Evolutionary conservation across 1,139 yeast species (phyloP).

Genomic region (Ashbya aceris): DNA sequence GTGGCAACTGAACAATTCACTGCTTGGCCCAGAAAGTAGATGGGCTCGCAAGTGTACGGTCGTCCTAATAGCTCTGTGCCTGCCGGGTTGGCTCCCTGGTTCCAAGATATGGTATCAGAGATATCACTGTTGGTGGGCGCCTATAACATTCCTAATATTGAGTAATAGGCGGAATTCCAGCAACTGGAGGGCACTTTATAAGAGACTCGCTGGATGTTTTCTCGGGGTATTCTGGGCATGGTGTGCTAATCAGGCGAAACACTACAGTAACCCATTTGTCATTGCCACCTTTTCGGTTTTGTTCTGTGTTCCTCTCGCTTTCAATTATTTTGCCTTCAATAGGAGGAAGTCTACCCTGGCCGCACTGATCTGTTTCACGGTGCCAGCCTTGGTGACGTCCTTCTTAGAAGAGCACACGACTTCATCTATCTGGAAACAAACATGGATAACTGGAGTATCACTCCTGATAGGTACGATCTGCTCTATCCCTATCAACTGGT

Average conservation of each 20-base stretch:
- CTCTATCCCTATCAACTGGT: slow-evolving; percentile 36
- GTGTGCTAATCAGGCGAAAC: slow-evolving; percentile 34
- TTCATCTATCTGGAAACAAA: slow-evolving; percentile 30
- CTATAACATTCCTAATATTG: slow-evolving; percentile 33
- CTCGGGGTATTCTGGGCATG: slow-evolving; percentile 41
- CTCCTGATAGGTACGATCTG: slow-evolving; percentile 34
- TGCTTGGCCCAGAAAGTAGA: slow-evolving; percentile 34
- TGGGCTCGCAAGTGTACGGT: slow-evolving; percentile 37
- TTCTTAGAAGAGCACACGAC: slow-evolving; percentile 13
- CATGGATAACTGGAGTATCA: slow-evolving; percentile 36
- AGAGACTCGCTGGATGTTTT: slow-evolving; percentile 31
- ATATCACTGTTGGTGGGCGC: slow-evolving; percentile 38
- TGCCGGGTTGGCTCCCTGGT: slow-evolving; percentile 37
- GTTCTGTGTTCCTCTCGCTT: slow-evolving; percentile 30
- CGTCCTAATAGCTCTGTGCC: slow-evolving; percentile 31
- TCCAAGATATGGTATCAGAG: slow-evolving; percentile 36
- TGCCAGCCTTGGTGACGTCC: slow-evolving; percentile 31
- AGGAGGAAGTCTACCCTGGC: slow-evolving; percentile 37
- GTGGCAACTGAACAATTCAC: slow-evolving; percentile 31
- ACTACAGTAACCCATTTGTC: slow-evolving; percentile 33
- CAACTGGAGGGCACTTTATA: slow-evolving; percentile 31
- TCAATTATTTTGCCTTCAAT: slow-evolving; percentile 29
- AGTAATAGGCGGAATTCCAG: slow-evolving; percentile 39
- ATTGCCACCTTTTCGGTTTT: slow-evolving; percentile 35
- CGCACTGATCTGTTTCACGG: slow-evolving; percentile 35